Evolutionary conservation across 2,329 filamentous ascomycete genomes (phyloP).

Genomic region (Beauveria pseudobassiana): DNA sequence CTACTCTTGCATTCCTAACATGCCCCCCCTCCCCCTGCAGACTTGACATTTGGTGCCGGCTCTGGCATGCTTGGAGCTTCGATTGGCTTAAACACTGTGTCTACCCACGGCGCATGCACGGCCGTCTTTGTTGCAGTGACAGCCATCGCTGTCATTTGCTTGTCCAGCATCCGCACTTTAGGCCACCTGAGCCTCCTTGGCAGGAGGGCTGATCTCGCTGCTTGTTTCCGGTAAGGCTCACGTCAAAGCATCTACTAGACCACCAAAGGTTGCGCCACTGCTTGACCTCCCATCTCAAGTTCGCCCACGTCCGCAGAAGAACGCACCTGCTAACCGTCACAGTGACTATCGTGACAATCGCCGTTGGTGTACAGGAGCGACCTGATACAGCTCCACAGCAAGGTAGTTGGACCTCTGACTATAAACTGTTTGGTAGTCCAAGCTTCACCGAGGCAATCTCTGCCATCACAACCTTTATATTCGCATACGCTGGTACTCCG

Average conservation of each 20-base stretch:
- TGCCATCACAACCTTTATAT: slow-evolving; percentile 24
- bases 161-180: not conserved
- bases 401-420: slow-evolving; percentile 21
- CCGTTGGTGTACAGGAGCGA: not conserved
- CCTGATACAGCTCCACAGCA: not conserved
- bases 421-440: slow-evolving; percentile 22
- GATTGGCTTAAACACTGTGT: not conserved
- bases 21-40: too few relatives aligned
- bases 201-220: too few relatives aligned
- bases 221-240: too few relatives aligned
- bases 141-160: not conserved
- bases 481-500: slow-evolving; percentile 9
- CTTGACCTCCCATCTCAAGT: too few relatives aligned
- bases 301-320: too few relatives aligned
- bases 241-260: not conserved
- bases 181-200: too few relatives aligned
- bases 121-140: not conserved
- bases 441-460: slow-evolving; percentile 23
- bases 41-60: not conserved
- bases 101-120: not conserved
- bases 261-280: too few relatives aligned
- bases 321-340: too few relatives aligned
- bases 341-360: not conserved
- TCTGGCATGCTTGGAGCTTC: not conserved
- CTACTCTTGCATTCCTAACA: not conserved